phyloP scores from a whole-genome alignment of 305 asterid genomes.

The Fraxinus ornus region DNA sequence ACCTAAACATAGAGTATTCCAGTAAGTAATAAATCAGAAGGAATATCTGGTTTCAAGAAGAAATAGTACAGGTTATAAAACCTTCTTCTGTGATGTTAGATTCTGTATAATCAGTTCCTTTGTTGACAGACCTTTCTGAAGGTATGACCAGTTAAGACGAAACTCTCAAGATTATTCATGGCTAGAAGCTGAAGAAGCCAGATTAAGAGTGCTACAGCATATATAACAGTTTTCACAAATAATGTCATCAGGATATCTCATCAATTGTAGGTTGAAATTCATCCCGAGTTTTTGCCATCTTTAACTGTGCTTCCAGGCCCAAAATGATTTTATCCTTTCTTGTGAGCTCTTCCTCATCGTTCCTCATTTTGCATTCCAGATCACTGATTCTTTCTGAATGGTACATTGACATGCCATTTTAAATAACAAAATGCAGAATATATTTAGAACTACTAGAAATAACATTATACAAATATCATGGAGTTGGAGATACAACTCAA shows the following conservation, averaged over 20 bases:
- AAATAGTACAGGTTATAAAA: background rate
- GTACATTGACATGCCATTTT: background rate
- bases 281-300: slow-evolving; percentile 26
- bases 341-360: slow-evolving; percentile 33
- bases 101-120: slow-evolving; percentile 40
- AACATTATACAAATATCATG: background rate
- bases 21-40: background rate
- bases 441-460: background rate
- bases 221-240: background rate
- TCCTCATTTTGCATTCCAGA: slow-evolving; percentile 37
- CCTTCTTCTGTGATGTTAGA: slow-evolving; percentile 42
- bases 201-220: background rate
- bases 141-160: slow-evolving; percentile 38
- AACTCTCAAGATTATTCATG: background rate
- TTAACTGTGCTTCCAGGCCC: slow-evolving; percentile 38
- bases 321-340: slow-evolving; percentile 30
- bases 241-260: slow-evolving; percentile 34
- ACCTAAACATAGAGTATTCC: slow-evolving; percentile 28
- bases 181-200: background rate
- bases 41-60: background rate
- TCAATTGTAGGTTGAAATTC: slow-evolving; percentile 31
- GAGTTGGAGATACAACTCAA: background rate
- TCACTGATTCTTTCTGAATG: slow-evolving; percentile 32
- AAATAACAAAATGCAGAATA: background rate
- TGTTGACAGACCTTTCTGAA: slow-evolving; percentile 39